Evolutionary conservation across 1,284 basidiomycete genomes (phyloP), one percentile per base, ranked within the genome.

Genomic region (Cutaneotrichosporon sp.): DNA sequence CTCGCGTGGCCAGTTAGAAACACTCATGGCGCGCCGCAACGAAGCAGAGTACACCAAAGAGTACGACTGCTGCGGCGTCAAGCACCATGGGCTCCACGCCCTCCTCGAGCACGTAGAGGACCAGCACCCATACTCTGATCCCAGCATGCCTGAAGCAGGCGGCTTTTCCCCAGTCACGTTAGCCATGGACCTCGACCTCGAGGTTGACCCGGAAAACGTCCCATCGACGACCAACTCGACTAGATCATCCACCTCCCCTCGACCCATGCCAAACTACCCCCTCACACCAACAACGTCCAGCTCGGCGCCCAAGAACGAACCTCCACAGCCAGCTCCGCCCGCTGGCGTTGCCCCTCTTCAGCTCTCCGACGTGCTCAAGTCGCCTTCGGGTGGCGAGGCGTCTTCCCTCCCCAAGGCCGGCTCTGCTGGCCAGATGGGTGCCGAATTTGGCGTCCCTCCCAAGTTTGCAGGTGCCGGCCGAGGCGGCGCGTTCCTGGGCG

Each of bases 101-200:
- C 52, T 73, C 15, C 53, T 72, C 33, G 72, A 73, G 52, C 72
- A 73, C 43, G 69, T 73, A 35, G 72, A 73, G 50, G 72, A 73
- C 43, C 61, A 62, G 35, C 72, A 72, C 52, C 69, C 69, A 12
- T 67, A 65, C 57, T 46, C 55, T 5, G 69, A 69, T 21, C 52
- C 63, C 1, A 65, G 66, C 50, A 61, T 58, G 36, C 58, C 57
- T 5, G 53, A 55, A 47, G 60, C 47, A 17, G 47, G 47, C 47
- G 59, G 58, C 8, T 73, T 71, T 54, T 70, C 70, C 9, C 70
- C 70, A 1, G 62, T 70, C 18, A 67, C 64, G 8, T 50, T 69
- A 21, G 69, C 66, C 3, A 72, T 73, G 67, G 72, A 72, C 30
- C 60, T 73, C 47, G 72, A 73, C 33, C 56, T 73, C 42, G 69